Evolutionary conservation across 139 green algal species (phyloP), one percentile per base, ranked within the genome.

Genomic region (Eudorina sp.): DNA sequence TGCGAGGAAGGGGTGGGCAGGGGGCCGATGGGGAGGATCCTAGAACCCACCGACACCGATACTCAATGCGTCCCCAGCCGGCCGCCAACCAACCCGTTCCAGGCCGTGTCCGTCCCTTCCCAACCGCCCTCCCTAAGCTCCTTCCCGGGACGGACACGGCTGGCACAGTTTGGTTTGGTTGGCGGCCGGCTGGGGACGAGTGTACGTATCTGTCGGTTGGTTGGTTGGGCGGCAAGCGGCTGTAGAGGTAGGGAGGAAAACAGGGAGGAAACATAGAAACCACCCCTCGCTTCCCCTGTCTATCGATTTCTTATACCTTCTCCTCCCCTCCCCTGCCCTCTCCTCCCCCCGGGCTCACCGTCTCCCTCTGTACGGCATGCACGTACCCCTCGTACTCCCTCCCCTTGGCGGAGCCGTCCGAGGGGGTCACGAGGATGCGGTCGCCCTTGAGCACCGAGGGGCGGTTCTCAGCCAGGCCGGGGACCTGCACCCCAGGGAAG

Each of bases 381-480:
- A 92, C 91, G 45, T 83, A 79, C 27, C 91, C 91, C 85, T 92
- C 78, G 38, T 70, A 92, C 91, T 92, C 88, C 69, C 69, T 53
- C 48, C 76, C 43, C 34, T 82, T 43, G 7, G n/a, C 25, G 18
- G 21, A 43, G 23, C 48, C 70, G 62, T 75, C 84, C 23, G 48
- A 14, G 16, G 31, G 69, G 5, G 29, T 41, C 27, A 92, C 89
- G 6, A 89, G 90, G 69, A 94, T 66, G 31, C 74, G 69, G 69
- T 94, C 89, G 29, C 91, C 91, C 46, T 74, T 76, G 89, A 94
- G 86, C 51, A 94, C 91, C 2, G 58, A 86, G 21, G 89, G 91
- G 16, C 91, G 89, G n/a, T 92, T 91, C 86, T 94, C 91, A 31
- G 91, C 91, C 36, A 94, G 87, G 4, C 91, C 91, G 23, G 90